phyloP scores from a whole-genome alignment of 2,329 filamentous ascomycete genomes.

The Microcyclospora pomicola region DNA sequence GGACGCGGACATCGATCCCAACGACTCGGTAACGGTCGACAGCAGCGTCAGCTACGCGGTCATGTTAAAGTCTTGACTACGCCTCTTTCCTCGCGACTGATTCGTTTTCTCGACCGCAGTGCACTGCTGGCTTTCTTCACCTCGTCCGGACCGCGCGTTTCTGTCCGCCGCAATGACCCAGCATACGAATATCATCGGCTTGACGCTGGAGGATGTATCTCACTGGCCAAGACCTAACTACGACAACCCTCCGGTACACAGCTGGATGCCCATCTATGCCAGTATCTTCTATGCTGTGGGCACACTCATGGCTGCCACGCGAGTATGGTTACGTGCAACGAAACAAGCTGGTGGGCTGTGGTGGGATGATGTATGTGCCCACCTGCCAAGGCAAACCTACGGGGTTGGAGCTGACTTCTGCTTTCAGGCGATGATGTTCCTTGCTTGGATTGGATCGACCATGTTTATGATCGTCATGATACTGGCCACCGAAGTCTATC shows the following conservation, averaged over 20 bases:
- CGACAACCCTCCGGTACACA: conserved; percentile 9
- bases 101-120: no score
- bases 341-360: conserved; percentile 14
- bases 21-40: no score
- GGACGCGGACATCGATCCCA: no score
- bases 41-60: no score
- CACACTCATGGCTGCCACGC: conserved; percentile 10
- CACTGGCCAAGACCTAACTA: conserved; percentile 16
- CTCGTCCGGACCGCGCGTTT: no score
- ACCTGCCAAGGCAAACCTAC: neutral
- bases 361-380: conserved; percentile 10
- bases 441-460: conserved; percentile 7
- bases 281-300: conserved; percentile 8
- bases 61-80: no score
- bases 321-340: conserved; percentile 11
- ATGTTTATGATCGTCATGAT: conserved; percentile 7
- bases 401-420: neutral
- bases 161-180: no score
- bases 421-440: neutral
- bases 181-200: no score
- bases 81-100: no score
- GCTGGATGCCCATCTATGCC: conserved; percentile 12
- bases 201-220: no score
- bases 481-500: conserved; percentile 5
- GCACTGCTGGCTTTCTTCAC: no score